phyloP scores from a whole-genome alignment of 352 stramenopile genomes.

The Phytopythium delawarense region DNA sequence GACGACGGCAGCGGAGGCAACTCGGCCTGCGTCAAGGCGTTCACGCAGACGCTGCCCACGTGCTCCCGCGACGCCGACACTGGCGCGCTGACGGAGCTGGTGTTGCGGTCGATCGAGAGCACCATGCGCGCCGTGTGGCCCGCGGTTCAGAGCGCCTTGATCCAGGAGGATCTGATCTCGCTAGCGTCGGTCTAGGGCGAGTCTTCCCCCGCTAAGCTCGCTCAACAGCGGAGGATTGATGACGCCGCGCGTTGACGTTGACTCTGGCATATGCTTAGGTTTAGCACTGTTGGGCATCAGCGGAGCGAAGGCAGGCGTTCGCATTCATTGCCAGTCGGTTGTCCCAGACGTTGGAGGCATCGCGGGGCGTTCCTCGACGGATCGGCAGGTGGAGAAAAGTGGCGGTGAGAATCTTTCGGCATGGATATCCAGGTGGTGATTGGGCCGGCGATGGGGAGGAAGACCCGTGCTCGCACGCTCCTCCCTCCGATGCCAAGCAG shows the following conservation, averaged over 20 bases:
- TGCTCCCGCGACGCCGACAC: neutral
- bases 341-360: too few relatives aligned
- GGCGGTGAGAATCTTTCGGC: too few relatives aligned
- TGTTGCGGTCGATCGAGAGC: neutral
- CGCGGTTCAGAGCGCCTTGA: conserved; percentile 4
- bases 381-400: neutral
- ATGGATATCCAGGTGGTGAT: neutral
- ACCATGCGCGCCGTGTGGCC: conserved; percentile 6
- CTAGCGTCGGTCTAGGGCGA: neutral
- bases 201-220: neutral
- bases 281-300: too few relatives aligned
- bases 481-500: too few relatives aligned
- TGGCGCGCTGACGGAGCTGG: conserved; percentile 2
- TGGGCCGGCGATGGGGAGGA: too few relatives aligned
- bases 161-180: neutral
- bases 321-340: too few relatives aligned
- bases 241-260: too few relatives aligned
- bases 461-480: too few relatives aligned
- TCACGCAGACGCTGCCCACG: neutral
- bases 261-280: too few relatives aligned
- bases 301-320: too few relatives aligned
- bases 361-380: neutral
- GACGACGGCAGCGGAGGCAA: neutral
- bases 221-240: too few relatives aligned
- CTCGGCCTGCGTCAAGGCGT: neutral